Base-by-base conservation (phyloP, 768 basidiomycete genomes). In the Leccinum broughii region DNA sequence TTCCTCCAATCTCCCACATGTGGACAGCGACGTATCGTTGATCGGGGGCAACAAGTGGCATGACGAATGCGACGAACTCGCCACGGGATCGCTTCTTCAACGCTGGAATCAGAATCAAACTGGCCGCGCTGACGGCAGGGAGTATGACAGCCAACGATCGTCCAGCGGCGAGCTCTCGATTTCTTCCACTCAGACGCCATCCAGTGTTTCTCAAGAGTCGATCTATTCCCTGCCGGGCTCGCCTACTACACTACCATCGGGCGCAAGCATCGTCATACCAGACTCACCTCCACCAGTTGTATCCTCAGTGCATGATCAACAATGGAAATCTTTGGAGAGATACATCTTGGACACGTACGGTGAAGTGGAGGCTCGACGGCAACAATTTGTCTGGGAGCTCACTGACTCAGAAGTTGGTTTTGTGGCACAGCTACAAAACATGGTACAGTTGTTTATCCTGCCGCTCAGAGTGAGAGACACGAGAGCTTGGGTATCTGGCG, bases 401-500 rank as follows among this genome's bases (percentile, higher is more conserved):
- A 81, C 80, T 62, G 80, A 85, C 48, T 82, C 88, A 0, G 93
- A 97, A 76, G 80, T 81, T 34, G 66, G 74, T 1, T 92, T 95
- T 63, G 83, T 94, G 58, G 76, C 80, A 22, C 85, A 81, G 8
- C 76, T 95, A 17, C 83, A 83, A 44, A 79, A 79, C 51, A 87
- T 92, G 62, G 77, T 93, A 13, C 76, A 79, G n/a, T 73, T 89
- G 6, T 95, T 94, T 70, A 82, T 94, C 30, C 77, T 85, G 5
- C 95, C 94, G 0, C 81, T 97, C 9, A 87, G 92, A 8, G 79
- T 84, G 3, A 84, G 87, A 61, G 82, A 88, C 64, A 86, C 81
- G 52, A 85, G 85, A 55, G 70, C 78, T 2, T 97, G 94, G 92
- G 88, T 96, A 39, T 76, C 84, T 1, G 93, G 93, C 17, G 83